phyloP scores from a whole-genome alignment of 2,329 filamentous ascomycete genomes.

The Talaromyces atroroseus region DNA sequence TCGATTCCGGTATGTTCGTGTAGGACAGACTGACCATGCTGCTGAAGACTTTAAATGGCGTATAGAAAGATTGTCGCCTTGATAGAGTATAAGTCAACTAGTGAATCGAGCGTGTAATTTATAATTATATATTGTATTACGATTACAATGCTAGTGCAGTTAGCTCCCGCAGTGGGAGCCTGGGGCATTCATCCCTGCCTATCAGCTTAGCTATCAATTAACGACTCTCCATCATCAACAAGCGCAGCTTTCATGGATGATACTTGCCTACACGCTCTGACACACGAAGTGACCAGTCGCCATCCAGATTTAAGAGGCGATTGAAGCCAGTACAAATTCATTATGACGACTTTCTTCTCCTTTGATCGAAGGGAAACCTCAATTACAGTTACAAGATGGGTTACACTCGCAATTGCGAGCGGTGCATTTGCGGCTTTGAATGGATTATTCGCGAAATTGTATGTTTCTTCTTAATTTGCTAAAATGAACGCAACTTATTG shows the following conservation, averaged over 20 bases:
- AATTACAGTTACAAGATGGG: conserved; percentile 29
- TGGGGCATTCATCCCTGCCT: background rate
- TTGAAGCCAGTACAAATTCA: background rate
- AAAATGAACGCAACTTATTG: background rate
- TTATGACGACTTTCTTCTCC: background rate
- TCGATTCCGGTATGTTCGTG: conserved; percentile 75
- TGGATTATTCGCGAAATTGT: conserved; percentile 63
- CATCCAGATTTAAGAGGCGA: background rate
- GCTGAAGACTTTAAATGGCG: conserved; percentile 41
- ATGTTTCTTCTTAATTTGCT: conserved; percentile 17
- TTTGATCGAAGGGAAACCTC: background rate
- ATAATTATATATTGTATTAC: background rate
- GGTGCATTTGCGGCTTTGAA: conserved; percentile 60
- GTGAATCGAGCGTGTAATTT: background rate
- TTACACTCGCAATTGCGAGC: conserved; percentile 55
- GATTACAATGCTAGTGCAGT: background rate
- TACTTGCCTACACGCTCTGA: background rate
- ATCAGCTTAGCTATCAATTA: background rate
- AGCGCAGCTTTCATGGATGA: background rate
- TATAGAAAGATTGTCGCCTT: conserved; percentile 38
- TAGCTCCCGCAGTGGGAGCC: background rate
- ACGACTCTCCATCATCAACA: background rate
- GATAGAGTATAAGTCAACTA: background rate
- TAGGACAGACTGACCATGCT: conserved; percentile 44
- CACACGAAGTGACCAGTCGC: too few relatives aligned